These are phyloP conservation scores for Immersiporthe knoxdaviesiana DNA, from an alignment of 2,329 filamentous ascomycete species.

Conservation along the genomic window DNA sequence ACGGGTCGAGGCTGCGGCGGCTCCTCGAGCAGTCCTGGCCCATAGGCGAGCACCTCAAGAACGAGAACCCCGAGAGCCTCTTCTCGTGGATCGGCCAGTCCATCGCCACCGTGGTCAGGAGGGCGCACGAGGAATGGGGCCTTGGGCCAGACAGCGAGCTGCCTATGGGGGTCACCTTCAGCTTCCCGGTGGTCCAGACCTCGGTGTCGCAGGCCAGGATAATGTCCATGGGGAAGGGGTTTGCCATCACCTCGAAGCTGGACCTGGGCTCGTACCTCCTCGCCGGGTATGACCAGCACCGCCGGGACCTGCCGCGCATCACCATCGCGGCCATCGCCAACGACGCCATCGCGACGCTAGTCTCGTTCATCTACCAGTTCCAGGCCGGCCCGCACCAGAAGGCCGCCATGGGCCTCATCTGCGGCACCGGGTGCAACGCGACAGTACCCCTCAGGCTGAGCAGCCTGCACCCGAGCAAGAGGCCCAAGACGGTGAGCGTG, in stretches of 20 bases:
- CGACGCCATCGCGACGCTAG: conserved; percentile 78
- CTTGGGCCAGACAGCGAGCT: conserved; percentile 51
- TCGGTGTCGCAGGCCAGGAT: conserved; percentile 65
- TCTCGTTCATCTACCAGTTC: conserved; percentile 75
- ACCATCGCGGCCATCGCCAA: conserved; percentile 78
- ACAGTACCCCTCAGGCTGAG: conserved; percentile 72
- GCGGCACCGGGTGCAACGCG: conserved; percentile 81
- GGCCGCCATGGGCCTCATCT: conserved; percentile 78
- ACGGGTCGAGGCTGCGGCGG: conserved; percentile 48
- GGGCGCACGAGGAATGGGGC: conserved; percentile 52
- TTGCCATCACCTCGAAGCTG: conserved; percentile 62
- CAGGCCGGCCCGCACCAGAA: conserved; percentile 63
- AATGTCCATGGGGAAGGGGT: conserved; percentile 73
- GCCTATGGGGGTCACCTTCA: conserved; percentile 71
- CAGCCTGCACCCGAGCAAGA: conserved; percentile 66
- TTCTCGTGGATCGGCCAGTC: conserved; percentile 83
- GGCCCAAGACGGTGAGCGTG: conserved; percentile 52
- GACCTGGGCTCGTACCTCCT: conserved; percentile 64
- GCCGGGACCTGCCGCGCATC: conserved; percentile 61
- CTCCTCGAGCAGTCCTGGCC: conserved; percentile 73
- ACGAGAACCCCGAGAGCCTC: conserved; percentile 72
- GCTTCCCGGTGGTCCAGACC: conserved; percentile 70
- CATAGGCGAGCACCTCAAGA: conserved; percentile 73
- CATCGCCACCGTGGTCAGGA: conserved; percentile 72
- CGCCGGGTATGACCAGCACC: conserved; percentile 59